Conservation (phyloP, 805 yeast species). For the Lipomyces yamadae region DNA sequence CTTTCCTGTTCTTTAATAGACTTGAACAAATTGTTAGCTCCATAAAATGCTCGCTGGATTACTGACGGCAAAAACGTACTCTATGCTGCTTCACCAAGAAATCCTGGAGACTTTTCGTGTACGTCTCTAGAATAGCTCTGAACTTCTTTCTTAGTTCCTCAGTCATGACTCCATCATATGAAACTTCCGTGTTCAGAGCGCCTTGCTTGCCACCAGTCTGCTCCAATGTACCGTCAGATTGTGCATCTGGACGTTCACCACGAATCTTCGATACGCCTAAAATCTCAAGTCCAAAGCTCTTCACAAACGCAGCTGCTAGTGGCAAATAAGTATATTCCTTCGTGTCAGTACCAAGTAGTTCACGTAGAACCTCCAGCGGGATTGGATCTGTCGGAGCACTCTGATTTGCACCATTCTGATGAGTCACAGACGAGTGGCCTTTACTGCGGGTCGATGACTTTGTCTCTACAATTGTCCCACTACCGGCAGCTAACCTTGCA, state of each 20-base stretch:
- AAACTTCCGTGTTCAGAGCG: not conserved
- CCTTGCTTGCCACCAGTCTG: constrained; percentile 1
- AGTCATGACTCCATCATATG: constrained; percentile 38
- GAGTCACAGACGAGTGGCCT: not conserved
- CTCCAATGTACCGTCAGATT: not conserved
- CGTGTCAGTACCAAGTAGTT: constrained; percentile 45
- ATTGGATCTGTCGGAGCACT: constrained; percentile 46
- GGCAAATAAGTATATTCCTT: constrained; percentile 35
- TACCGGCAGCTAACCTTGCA: constrained; percentile 43
- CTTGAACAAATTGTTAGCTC: constrained; percentile 4
- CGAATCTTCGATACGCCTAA: constrained; percentile 48
- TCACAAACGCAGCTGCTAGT: constrained; percentile 49
- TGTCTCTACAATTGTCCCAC: constrained; percentile 9
- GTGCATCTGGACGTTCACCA: constrained; percentile 7
- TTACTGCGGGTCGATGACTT: constrained; percentile 8
- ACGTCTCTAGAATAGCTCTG: constrained; percentile 29
- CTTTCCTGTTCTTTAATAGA: constrained; percentile 46
- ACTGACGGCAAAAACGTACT: not conserved
- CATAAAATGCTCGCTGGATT: constrained; percentile 40
- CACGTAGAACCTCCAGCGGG: constrained; percentile 53
- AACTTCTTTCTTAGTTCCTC: constrained; percentile 40
- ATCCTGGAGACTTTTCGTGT: constrained; percentile 7
- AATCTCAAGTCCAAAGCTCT: constrained; percentile 66
- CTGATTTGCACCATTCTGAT: constrained; percentile 37
- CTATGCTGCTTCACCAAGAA: constrained; percentile 20